phyloP scores from a whole-genome alignment of 371 early-diverging fungal genomes.

The Apophysomyces elegans region DNA sequence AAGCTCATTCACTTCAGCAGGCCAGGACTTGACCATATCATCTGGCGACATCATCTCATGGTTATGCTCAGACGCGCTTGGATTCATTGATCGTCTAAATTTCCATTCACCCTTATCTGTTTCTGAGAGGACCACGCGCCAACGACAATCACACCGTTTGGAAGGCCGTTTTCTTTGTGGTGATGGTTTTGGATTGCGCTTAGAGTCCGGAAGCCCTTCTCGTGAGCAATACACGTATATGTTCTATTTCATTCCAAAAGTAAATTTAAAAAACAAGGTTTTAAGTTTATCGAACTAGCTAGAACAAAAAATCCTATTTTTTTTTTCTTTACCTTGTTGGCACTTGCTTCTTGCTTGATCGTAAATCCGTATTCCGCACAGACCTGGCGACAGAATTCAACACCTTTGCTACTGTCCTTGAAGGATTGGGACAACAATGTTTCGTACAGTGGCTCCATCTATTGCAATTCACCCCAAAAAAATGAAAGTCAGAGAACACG shows the following conservation, averaged over 20 bases:
- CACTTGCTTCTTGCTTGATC: conserved; percentile 41
- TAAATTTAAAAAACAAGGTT: not conserved
- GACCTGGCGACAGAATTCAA: conserved; percentile 41
- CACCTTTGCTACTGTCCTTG: conserved; percentile 35
- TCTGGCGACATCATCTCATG: conserved; percentile 55
- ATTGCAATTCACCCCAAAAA: not conserved
- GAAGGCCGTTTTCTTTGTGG: conserved; percentile 57
- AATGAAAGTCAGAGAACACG: conserved; percentile 12
- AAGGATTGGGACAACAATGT: conserved; percentile 37
- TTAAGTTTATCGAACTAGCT: not conserved
- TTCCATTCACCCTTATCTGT: conserved; percentile 53
- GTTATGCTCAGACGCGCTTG: conserved; percentile 60
- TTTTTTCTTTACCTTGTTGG: conserved; percentile 33
- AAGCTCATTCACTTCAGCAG: conserved; percentile 45
- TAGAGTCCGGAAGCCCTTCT: conserved; percentile 58
- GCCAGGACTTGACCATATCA: conserved; percentile 58
- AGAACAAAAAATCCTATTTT: conserved; percentile 10
- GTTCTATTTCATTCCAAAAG: conserved; percentile 31
- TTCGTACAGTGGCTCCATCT: conserved; percentile 47
- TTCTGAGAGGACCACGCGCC: conserved; percentile 59
- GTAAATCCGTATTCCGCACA: conserved; percentile 46
- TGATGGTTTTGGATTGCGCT: conserved; percentile 54
- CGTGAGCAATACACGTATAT: conserved; percentile 65
- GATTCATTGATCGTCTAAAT: conserved; percentile 60
- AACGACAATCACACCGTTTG: conserved; percentile 60